These are phyloP conservation scores for Bryoerythrophyllum caledonicum DNA, from an alignment of 225 moss, liverwort and hornwort species.

Conservation along the genomic window DNA sequence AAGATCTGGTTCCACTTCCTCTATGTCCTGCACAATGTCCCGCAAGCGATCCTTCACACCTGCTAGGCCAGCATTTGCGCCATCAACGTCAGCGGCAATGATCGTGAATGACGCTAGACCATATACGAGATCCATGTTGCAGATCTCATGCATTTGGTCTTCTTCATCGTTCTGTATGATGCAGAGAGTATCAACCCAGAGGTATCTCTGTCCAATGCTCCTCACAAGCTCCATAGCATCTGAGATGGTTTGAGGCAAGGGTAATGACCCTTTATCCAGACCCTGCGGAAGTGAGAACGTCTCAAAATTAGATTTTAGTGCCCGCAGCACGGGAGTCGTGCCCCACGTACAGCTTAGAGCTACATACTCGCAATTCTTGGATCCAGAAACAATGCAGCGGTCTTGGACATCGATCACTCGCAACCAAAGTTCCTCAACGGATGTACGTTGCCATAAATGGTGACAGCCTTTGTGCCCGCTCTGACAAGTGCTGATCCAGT, in stretches of 20 bases:
- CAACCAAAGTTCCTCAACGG: slow-evolving; percentile 5
- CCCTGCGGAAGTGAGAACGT: background rate
- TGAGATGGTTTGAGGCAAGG: slow-evolving; percentile 12
- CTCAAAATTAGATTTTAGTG: background rate
- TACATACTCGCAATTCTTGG: slow-evolving; percentile 10
- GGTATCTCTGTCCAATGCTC: slow-evolving; percentile 13
- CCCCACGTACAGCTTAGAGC: slow-evolving; percentile 14
- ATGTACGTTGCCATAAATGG: slow-evolving; percentile 9
- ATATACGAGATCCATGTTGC: background rate
- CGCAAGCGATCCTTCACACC: background rate
- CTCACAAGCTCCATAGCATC: slow-evolving; percentile 18
- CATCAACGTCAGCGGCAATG: background rate
- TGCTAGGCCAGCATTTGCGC: background rate
- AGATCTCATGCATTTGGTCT: background rate
- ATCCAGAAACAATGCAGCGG: background rate
- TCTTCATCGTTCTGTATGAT: slow-evolving; percentile 12
- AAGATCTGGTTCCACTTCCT: slow-evolving; percentile 14
- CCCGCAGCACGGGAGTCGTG: background rate
- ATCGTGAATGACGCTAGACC: background rate
- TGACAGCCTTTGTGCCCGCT: slow-evolving; percentile 15
- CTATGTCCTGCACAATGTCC: slow-evolving; percentile 17
- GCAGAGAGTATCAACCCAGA: slow-evolving; percentile 21
- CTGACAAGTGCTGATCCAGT: slow-evolving; percentile 9
- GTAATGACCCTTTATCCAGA: background rate
- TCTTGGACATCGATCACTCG: slow-evolving; percentile 20